Evolutionary conservation across 805 yeast genomes (phyloP).

Genomic region (Sugiyamaella chiloensis): DNA sequence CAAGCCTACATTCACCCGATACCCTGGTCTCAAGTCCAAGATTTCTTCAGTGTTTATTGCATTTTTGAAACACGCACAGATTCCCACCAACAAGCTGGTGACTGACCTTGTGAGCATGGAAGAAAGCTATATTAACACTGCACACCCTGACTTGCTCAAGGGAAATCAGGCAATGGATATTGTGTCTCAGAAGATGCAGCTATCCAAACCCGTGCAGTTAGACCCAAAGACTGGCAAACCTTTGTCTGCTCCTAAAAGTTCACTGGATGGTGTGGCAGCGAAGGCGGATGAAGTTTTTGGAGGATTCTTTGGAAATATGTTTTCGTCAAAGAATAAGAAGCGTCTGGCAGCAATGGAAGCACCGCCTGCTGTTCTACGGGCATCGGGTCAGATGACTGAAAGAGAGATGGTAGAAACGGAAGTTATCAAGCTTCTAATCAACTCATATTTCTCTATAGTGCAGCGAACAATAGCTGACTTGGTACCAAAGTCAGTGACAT

Average conservation of each 20-base stretch:
- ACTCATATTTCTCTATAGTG: constrained; percentile 86
- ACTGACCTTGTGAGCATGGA: constrained; percentile 79
- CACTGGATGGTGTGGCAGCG: constrained; percentile 15
- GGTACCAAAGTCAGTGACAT: constrained; percentile 93
- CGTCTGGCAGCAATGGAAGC: constrained; percentile 93
- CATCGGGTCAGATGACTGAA: constrained; percentile 88
- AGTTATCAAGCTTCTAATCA: constrained; percentile 85
- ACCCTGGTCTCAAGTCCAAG: constrained; percentile 89
- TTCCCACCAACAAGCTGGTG: constrained; percentile 86
- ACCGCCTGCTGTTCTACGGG: constrained; percentile 91
- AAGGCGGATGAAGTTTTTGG: constrained; percentile 50
- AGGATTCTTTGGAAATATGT: constrained; percentile 94
- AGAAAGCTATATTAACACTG: constrained; percentile 92
- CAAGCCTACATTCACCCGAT: constrained; percentile 79
- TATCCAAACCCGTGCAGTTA: constrained; percentile 68
- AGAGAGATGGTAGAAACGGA: constrained; percentile 95
- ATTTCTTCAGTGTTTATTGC: constrained; percentile 76
- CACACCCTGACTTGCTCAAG: constrained; percentile 92
- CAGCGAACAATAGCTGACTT: constrained; percentile 90
- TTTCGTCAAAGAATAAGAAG: constrained; percentile 88
- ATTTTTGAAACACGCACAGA: constrained; percentile 71
- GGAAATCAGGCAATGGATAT: constrained; percentile 94
- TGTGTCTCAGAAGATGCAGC: constrained; percentile 80
- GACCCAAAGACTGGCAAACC: constrained; percentile 95
- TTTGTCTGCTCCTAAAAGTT: constrained; percentile 31